phyloP scores from a whole-genome alignment of 495 filamentous ascomycete genomes.

The Venustampulla echinocandica region DNA sequence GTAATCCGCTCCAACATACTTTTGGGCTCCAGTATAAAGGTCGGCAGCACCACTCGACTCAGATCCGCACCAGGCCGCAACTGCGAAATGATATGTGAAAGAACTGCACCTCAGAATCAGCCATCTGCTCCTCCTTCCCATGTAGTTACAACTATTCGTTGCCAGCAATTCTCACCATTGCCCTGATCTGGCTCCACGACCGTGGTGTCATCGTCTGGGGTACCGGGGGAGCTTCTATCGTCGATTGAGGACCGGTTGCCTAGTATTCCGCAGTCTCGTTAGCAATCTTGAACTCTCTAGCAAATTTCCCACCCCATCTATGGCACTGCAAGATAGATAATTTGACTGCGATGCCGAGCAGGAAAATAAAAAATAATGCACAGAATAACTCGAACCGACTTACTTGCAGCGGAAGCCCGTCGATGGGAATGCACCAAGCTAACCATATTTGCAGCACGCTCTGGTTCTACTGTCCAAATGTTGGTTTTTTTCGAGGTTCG shows the following conservation, averaged over 20 bases:
- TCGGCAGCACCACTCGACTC: conserved; percentile 87
- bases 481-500: too few species aligned
- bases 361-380: neutral
- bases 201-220: conserved; percentile 66
- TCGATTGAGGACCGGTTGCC: conserved; percentile 43
- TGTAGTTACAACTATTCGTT: too few species aligned
- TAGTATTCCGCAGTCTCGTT: conserved; percentile 15
- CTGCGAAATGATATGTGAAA: conserved; percentile 94
- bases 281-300: neutral
- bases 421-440: conserved; percentile 19
- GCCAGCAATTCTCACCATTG: conserved; percentile 47
- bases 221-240: conserved; percentile 22
- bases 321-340: neutral
- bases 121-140: neutral
- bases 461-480: too few species aligned
- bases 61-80: conserved; percentile 91
- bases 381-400: too few species aligned
- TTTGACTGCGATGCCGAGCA: neutral
- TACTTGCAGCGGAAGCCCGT: conserved; percentile 24
- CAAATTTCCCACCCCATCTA: neutral
- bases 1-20: conserved; percentile 99
- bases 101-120: conserved; percentile 43
- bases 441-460: conserved; percentile 21
- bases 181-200: conserved; percentile 70
- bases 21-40: conserved; percentile 94